Evolutionary conservation across 441 rosid species (phyloP), one percentile per base, ranked within the genome.

Genomic region (Euphorbia schlechtendalii): DNA sequence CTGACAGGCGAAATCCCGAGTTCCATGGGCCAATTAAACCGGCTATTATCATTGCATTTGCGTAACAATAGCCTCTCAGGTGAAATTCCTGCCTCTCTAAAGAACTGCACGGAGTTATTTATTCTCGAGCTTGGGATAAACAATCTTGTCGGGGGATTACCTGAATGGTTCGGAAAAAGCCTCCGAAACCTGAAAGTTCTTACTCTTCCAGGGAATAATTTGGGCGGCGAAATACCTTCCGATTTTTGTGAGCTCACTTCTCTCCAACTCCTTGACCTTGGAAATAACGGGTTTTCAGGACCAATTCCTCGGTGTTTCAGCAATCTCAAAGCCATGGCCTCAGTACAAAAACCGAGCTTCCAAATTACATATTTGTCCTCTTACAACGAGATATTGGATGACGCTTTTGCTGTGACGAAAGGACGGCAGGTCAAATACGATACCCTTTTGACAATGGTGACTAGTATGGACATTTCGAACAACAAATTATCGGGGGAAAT

Each of bases 401-500:
- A 46, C 32, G 70, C 63, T 21, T 58, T 20, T 36, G 21, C 25
- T 4, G 69, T 74, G 14, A 38, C 52, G 24, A 71, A 74, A 66
- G 45, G 73, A 61, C 22, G 70, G 60, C 52, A 70, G 68, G 58
- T 63, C 73, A 41, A 80, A 61, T 55, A 70, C 49, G 45, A 66
- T 66, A 56, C 75, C 72, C 34, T 55, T 66, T 28, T 79, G 73
- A 74, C 69, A 64, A 57, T 69, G 59, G 32, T 61, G 49, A 34
- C 13, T 45, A 66, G 65, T 74, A 51, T 84, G 43, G 76, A 83
- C 41, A 59, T 84, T 25, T 71, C 80, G 25, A 80, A 70, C 74
- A 81, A 84, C 71, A 67, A 41, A 8, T 51, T 83, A 28, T 74
- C 79, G 10, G 88, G 88, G 57, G 69, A 73, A 10, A 72, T 83